A percentile compares a stretch with the other conserved stretches of the same genome.
These are phyloP conservation scores for Coemansia sp. DNA, from an alignment of 192 early-diverging fungal genomes.

Conservation along the genomic window DNA sequence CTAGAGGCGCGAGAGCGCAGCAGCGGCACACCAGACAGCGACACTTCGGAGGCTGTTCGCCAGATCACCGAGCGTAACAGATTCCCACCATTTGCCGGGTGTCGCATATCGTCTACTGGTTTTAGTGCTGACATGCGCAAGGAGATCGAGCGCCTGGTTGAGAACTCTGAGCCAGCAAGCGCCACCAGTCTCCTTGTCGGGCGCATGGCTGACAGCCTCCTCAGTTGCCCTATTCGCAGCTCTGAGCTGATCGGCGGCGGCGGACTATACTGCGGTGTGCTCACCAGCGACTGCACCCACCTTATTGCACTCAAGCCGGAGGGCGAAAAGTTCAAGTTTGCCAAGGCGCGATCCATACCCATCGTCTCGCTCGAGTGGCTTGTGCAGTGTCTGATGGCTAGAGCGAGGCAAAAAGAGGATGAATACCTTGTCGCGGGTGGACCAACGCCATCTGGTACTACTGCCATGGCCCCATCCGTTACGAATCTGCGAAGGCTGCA, in stretches of 20 bases:
- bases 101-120: constrained; percentile 45
- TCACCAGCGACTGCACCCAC: constrained; percentile 49
- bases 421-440: constrained; percentile 1
- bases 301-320: constrained; percentile 29
- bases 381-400: constrained; percentile 21
- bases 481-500: not conserved
- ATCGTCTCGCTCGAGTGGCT: constrained; percentile 48
- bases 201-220: not conserved
- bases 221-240: too few species aligned
- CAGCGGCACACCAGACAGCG: not conserved
- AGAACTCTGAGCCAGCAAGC: not conserved
- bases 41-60: constrained; percentile 3
- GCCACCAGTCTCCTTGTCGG: not conserved
- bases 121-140: constrained; percentile 32
- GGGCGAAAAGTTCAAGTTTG: constrained; percentile 54
- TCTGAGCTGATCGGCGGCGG: constrained; percentile 33
- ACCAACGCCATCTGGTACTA: not conserved
- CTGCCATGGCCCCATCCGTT: not conserved
- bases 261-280: constrained; percentile 32
- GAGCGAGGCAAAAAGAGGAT: constrained; percentile 34
- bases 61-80: constrained; percentile 27
- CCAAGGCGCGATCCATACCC: constrained; percentile 28
- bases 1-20: constrained; percentile 14
- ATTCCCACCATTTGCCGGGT: constrained; percentile 47
- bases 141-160: constrained; percentile 33